Evolutionary conservation across 2,329 filamentous ascomycete species (phyloP).

Genomic region (Fusarium siculi): DNA sequence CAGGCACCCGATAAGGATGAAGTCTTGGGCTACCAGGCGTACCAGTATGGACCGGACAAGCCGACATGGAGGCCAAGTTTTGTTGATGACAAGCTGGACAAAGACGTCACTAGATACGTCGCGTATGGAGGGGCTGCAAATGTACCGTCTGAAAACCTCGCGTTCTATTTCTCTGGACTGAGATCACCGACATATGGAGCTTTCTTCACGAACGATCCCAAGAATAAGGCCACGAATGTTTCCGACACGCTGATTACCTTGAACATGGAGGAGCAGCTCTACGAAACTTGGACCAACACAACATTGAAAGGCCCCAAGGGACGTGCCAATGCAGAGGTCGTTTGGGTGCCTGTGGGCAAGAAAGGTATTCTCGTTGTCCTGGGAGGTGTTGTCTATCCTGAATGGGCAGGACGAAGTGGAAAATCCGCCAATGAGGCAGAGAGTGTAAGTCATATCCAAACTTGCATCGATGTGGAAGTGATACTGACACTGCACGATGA

Average conservation of each 20-base stretch:
- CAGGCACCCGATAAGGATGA: constrained; percentile 54
- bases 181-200: constrained; percentile 60
- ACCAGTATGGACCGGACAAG: constrained; percentile 61
- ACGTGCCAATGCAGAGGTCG: constrained; percentile 71
- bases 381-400: constrained; percentile 75
- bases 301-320: constrained; percentile 61
- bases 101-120: constrained; percentile 67
- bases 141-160: constrained; percentile 75
- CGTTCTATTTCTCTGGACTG: constrained; percentile 77
- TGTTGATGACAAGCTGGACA: constrained; percentile 52
- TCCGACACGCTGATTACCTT: constrained; percentile 70
- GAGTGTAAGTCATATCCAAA: constrained; percentile 46
- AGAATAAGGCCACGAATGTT: constrained; percentile 55
- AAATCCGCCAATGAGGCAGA: constrained; percentile 45
- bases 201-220: constrained; percentile 54
- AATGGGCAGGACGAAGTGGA: constrained; percentile 52
- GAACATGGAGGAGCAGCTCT: constrained; percentile 64
- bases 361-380: constrained; percentile 82
- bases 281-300: constrained; percentile 66
- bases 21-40: constrained; percentile 63
- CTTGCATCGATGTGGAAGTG: not conserved
- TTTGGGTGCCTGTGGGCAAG: constrained; percentile 81
- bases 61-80: constrained; percentile 58
- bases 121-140: constrained; percentile 72
- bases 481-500: not conserved